Conservation (phyloP, 164 flowering plant genomes). For the Vitis rupestris region DNA sequence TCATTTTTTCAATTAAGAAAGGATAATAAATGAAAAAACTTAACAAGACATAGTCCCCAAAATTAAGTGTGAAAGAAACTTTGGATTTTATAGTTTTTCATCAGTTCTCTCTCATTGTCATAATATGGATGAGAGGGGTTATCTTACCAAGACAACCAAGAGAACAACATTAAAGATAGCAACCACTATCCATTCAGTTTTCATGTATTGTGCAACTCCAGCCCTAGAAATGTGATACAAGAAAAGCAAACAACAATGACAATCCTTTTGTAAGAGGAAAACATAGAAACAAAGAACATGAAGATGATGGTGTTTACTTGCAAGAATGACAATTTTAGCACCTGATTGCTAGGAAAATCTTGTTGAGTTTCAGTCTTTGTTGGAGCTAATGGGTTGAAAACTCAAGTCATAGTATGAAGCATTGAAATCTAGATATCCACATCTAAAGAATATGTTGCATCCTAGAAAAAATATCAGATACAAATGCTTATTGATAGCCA, state of each 20-base stretch:
- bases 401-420: constrained; percentile 90
- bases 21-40: neutral
- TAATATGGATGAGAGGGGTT: neutral
- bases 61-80: neutral
- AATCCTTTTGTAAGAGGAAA: neutral
- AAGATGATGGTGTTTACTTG: constrained; percentile 53
- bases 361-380: constrained; percentile 85
- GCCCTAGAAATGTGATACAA: constrained; percentile 52
- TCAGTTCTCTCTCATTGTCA: too few relatives aligned
- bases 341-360: constrained; percentile 60
- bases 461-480: constrained; percentile 2
- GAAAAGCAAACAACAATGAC: neutral
- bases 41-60: neutral
- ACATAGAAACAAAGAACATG: neutral
- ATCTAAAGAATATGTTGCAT: constrained; percentile 36
- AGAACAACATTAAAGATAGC: constrained; percentile 79
- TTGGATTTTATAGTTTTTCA: neutral
- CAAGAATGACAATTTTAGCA: constrained; percentile 95
- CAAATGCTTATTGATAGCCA: too few relatives aligned
- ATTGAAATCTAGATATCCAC: constrained; percentile 85
- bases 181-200: constrained; percentile 88
- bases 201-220: constrained; percentile 97
- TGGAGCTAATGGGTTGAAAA: constrained; percentile 68
- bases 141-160: constrained; percentile 78
- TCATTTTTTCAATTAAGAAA: neutral